Evolutionary conservation across 208 protist genomes (phyloP).

Genomic region (Polymyxa betae): DNA sequence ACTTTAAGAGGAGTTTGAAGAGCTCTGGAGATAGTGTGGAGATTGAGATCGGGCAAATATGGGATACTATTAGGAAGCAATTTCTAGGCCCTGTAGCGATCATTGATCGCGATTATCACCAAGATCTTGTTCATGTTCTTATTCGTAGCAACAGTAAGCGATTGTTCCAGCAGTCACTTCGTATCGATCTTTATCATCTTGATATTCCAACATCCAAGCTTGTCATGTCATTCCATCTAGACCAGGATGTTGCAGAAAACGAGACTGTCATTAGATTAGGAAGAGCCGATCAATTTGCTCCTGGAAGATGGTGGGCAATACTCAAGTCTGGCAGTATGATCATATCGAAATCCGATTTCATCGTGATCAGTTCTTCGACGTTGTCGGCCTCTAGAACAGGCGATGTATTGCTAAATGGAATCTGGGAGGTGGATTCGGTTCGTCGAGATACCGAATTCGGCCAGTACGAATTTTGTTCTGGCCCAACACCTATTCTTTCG

Average conservation of each 20-base stretch:
- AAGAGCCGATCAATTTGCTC: neutral
- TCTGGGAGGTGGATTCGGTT: neutral
- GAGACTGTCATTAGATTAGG: neutral
- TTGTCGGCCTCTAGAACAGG: neutral
- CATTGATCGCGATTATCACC: neutral
- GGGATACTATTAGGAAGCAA: neutral
- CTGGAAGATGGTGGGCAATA: neutral
- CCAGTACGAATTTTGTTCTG: neutral
- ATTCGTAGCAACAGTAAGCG: neutral
- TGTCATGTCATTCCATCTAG: neutral
- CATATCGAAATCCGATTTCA: neutral
- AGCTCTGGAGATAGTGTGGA: neutral
- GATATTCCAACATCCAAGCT: neutral
- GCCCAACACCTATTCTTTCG: neutral
- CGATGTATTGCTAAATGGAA: neutral
- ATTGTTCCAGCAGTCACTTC: neutral
- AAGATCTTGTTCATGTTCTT: neutral
- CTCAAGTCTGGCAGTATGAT: neutral
- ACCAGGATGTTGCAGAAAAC: neutral
- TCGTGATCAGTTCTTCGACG: neutral
- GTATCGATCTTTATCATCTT: neutral
- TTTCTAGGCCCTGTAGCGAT: neutral
- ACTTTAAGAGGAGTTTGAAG: neutral
- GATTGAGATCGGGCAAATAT: neutral
- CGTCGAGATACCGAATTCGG: constrained; percentile 18